These are phyloP conservation scores for Spatholobus suberectus DNA, from an alignment of 306 rosid genomes.

Conservation along the genomic window DNA sequence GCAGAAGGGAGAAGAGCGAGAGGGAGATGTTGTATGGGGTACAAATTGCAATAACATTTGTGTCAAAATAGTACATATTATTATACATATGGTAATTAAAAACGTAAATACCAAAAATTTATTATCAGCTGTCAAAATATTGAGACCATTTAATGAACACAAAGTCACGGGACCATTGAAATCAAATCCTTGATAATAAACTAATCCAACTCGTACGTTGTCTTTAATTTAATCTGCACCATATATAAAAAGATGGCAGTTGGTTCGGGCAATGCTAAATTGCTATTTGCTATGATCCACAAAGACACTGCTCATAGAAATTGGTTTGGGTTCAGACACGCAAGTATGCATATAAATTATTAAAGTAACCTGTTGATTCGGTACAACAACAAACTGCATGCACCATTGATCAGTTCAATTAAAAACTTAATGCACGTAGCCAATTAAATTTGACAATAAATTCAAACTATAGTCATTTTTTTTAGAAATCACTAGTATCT, in stretches of 20 bases:
- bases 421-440: neutral
- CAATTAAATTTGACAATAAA: neutral
- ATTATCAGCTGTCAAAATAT: neutral
- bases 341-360: neutral
- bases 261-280: neutral
- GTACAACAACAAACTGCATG: conserved; percentile 16
- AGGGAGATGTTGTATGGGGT: too few relatives aligned
- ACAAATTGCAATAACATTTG: too few relatives aligned
- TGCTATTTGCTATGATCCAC: neutral
- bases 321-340: neutral
- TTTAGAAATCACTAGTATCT: too few relatives aligned
- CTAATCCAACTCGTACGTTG: neutral
- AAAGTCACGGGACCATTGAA: neutral
- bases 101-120: neutral
- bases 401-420: neutral
- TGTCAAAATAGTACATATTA: too few relatives aligned
- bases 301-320: neutral
- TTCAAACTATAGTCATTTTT: too few relatives aligned
- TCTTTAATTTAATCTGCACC: neutral
- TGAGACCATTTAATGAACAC: neutral
- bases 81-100: neutral
- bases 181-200: neutral
- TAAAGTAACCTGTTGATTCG: neutral
- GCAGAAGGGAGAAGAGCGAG: too few relatives aligned
- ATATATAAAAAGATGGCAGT: neutral